Evolutionary conservation across 768 basidiomycete genomes (phyloP).

Genomic region (Boletus tomentosulus): DNA sequence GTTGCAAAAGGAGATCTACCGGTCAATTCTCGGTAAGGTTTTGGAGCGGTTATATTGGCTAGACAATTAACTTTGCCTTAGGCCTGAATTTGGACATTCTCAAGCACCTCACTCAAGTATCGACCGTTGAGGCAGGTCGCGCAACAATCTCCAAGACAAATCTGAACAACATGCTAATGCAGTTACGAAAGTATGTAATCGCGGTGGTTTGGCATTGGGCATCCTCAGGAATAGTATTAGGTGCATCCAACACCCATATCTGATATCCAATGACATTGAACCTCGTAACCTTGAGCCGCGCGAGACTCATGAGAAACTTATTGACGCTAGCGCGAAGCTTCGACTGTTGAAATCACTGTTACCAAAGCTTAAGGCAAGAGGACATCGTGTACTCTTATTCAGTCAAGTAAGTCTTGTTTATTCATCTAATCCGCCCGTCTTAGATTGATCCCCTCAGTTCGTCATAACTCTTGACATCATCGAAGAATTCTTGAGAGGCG

Average conservation of each 20-base stretch:
- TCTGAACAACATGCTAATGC: conserved; percentile 84
- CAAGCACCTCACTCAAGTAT: conserved; percentile 50
- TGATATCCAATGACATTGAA: conserved; percentile 78
- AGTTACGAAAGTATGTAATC: conserved; percentile 69
- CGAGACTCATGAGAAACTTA: conserved; percentile 74
- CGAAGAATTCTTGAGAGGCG: conserved; percentile 84
- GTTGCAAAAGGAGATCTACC: conserved; percentile 84
- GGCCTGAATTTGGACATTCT: conserved; percentile 70
- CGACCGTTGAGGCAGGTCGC: conserved; percentile 30
- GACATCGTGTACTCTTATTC: conserved; percentile 88
- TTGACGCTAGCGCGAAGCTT: conserved; percentile 84
- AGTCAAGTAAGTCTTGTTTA: conserved; percentile 61
- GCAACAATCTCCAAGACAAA: conserved; percentile 44
- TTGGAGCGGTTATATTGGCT: conserved; percentile 8
- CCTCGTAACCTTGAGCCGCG: conserved; percentile 50
- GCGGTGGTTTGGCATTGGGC: background rate
- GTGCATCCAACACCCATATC: conserved; percentile 89
- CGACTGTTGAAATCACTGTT: conserved; percentile 71
- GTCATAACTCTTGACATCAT: conserved; percentile 81
- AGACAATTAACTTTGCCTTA: conserved; percentile 27
- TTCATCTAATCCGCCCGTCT: background rate
- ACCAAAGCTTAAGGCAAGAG: conserved; percentile 78
- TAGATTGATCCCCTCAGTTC: conserved; percentile 50
- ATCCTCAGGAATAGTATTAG: conserved; percentile 34
- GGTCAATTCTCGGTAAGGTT: conserved; percentile 69